These are phyloP conservation scores for Albifimbria verrucaria DNA, from an alignment of 2,329 filamentous ascomycete genomes.

Conservation along the genomic window DNA sequence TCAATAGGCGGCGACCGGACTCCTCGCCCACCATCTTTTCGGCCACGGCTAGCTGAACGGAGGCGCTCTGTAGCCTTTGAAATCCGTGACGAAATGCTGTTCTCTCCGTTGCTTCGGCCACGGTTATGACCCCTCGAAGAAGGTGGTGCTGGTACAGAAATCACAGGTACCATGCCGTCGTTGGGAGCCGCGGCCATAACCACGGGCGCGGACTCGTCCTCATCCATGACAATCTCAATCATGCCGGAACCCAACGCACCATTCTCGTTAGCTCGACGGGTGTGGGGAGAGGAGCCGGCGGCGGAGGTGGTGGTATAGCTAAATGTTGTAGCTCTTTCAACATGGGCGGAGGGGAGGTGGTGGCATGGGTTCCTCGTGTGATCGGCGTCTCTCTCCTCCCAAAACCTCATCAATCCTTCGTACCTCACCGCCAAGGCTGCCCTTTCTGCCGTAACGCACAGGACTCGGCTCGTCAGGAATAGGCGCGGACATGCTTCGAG, in stretches of 20 bases:
- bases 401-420: conserved; percentile 47
- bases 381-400: conserved; percentile 38
- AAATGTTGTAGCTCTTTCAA: conserved; percentile 63
- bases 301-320: conserved; percentile 58
- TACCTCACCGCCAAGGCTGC: conserved; percentile 30
- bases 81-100: conserved; percentile 50
- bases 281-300: conserved; percentile 53
- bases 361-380: conserved; percentile 47
- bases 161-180: conserved; percentile 41
- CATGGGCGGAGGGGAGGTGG: conserved; percentile 51
- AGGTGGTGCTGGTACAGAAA: conserved; percentile 42
- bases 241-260: conserved; percentile 50
- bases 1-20: conserved; percentile 24
- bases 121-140: conserved; percentile 46
- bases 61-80: conserved; percentile 58
- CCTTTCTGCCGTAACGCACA: conserved; percentile 29
- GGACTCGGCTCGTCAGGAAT: conserved; percentile 38
- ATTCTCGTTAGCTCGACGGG: conserved; percentile 36
- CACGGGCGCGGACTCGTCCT: conserved; percentile 40
- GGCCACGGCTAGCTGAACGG: conserved; percentile 56
- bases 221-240: conserved; percentile 66
- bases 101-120: conserved; percentile 51
- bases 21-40: conserved; percentile 35
- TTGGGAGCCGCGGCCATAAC: conserved; percentile 30
- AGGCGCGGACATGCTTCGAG: conserved; percentile 60